These are phyloP conservation scores for Oxytropis ochrocephala DNA, from an alignment of 306 rosid genomes.

Conservation along the genomic window DNA sequence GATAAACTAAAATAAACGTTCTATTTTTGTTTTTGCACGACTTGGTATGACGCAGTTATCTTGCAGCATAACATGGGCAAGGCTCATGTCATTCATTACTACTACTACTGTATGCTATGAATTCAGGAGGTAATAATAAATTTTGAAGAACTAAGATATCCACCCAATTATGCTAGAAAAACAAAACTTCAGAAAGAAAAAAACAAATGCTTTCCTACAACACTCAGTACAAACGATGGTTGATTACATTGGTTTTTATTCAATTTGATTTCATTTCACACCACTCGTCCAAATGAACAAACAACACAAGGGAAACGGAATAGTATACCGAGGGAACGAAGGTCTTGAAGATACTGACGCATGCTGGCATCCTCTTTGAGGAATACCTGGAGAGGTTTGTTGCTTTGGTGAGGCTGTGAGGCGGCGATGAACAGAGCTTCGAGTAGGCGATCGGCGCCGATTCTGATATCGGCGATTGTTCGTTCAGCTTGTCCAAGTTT, in stretches of 20 bases:
- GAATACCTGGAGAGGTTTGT: conserved; percentile 59
- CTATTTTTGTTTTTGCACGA: neutral
- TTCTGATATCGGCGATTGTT: conserved; percentile 73
- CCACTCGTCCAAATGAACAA: neutral
- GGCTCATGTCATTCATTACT: neutral
- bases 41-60: neutral
- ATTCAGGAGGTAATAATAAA: neutral
- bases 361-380: conserved; percentile 68
- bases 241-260: neutral
- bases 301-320: neutral
- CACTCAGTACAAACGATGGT: too few relatives aligned
- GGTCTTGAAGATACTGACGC: conserved; percentile 83
- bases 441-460: conserved; percentile 86
- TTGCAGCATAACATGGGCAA: neutral
- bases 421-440: conserved; percentile 72
- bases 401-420: conserved; percentile 68
- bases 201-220: too few relatives aligned
- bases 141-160: conserved; percentile 1
- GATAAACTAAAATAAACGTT: neutral
- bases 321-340: conserved; percentile 61
- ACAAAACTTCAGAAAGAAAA: neutral
- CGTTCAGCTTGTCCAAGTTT: conserved; percentile 76
- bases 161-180: neutral
- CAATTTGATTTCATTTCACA: neutral
- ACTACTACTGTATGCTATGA: neutral